Conservation (phyloP, 2,329 filamentous ascomycete species). For the Monilinia fructicola region DNA sequence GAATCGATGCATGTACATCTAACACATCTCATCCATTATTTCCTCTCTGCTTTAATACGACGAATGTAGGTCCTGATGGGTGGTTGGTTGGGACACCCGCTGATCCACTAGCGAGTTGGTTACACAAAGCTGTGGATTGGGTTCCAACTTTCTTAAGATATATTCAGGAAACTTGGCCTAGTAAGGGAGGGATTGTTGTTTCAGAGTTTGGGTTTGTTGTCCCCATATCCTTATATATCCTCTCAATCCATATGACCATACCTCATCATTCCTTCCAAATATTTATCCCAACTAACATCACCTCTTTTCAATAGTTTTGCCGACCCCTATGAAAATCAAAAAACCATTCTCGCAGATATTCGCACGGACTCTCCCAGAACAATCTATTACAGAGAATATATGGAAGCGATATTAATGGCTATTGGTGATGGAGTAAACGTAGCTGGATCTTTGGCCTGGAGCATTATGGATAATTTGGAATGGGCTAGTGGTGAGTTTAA, state of each 20-base stretch:
- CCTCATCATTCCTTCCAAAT: background rate
- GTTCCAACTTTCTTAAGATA: conserved; percentile 34
- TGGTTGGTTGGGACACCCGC: conserved; percentile 32
- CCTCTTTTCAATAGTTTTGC: conserved; percentile 19
- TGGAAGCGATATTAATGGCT: conserved; percentile 64
- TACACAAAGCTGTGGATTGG: conserved; percentile 35
- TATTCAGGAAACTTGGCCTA: conserved; percentile 35
- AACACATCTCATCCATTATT: conserved; percentile 36
- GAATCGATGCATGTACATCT: conserved; percentile 42
- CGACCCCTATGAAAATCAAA: conserved; percentile 34
- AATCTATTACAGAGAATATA: conserved; percentile 74
- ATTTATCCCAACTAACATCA: background rate
- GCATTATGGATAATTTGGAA: conserved; percentile 62
- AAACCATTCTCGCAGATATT: conserved; percentile 45
- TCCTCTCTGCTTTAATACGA: conserved; percentile 32
- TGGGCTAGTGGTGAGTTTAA: conserved; percentile 43
- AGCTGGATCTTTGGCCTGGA: conserved; percentile 82
- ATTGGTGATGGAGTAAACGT: conserved; percentile 78
- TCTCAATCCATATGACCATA: background rate
- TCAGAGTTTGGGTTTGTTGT: conserved; percentile 33
- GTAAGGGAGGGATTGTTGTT: conserved; percentile 32
- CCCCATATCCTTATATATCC: background rate
- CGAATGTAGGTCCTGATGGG: conserved; percentile 22
- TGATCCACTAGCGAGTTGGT: conserved; percentile 34
- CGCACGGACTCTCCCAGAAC: conserved; percentile 76